Percentiles rank a stretch among this genome's conserved stretches.
These are phyloP conservation scores for Marchantia polymorpha DNA, from an alignment of 225 moss, liverwort and hornwort species.

Conservation along the genomic window DNA sequence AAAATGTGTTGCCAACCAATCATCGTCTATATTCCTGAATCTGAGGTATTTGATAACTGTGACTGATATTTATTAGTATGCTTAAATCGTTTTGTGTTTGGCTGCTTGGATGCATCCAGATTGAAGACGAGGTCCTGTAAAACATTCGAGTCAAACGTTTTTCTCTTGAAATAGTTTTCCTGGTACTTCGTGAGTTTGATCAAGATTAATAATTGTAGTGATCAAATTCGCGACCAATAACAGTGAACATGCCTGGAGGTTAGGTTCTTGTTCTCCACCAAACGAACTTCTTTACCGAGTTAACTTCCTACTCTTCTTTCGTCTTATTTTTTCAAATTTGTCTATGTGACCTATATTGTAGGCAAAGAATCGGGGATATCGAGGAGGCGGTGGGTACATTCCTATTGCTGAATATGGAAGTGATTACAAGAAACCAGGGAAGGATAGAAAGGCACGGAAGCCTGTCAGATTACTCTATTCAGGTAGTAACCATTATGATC, in stretches of 20 bases:
- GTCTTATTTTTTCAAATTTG: background rate
- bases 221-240: no score
- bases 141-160: no score
- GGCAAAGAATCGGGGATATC: slow-evolving; percentile 65
- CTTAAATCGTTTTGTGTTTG: no score
- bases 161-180: no score
- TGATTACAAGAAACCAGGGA: slow-evolving; percentile 54
- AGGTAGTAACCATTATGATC: slow-evolving; percentile 96
- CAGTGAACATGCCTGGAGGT: no score
- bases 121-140: background rate
- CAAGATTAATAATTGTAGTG: no score
- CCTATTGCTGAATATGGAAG: slow-evolving; percentile 87
- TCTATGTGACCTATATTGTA: slow-evolving; percentile 26
- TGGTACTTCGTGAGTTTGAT: no score
- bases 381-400: slow-evolving; percentile 74
- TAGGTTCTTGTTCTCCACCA: background rate
- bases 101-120: background rate
- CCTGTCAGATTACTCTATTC: slow-evolving; percentile 88
- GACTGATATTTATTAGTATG: no score
- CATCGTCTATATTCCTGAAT: slow-evolving; percentile 84
- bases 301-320: background rate
- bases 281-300: background rate
- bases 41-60: slow-evolving; percentile 52
- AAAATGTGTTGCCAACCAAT: slow-evolving; percentile 89
- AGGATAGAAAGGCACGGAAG: slow-evolving; percentile 80